These are phyloP conservation scores for Lumnitzera littorea DNA, from an alignment of 345 rosid genomes.

Conservation along the genomic window DNA sequence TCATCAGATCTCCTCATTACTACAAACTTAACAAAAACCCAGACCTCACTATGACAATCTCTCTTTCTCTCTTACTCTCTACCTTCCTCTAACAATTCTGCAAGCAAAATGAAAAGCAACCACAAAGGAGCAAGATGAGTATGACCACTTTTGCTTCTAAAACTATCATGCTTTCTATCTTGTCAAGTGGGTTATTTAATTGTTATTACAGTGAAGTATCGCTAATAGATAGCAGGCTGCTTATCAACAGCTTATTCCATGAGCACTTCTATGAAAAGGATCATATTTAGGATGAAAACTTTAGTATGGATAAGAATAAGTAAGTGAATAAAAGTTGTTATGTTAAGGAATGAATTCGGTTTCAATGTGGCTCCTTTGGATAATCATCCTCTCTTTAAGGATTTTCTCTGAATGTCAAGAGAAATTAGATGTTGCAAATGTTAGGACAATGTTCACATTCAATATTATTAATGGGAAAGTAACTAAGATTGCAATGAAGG, in stretches of 20 bases:
- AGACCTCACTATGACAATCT: too few species aligned
- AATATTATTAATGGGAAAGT: constrained; percentile 50
- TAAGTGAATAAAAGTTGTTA: too few species aligned
- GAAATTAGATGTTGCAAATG: constrained; percentile 27
- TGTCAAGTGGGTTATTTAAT: not conserved
- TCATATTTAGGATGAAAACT: too few species aligned
- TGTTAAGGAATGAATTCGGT: constrained; percentile 7
- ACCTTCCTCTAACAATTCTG: too few species aligned
- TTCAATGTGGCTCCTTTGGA: constrained; percentile 20
- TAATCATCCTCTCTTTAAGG: constrained; percentile 25
- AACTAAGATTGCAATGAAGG: constrained; percentile 55
- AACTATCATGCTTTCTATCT: not conserved
- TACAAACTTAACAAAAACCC: too few species aligned
- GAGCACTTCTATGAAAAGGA: too few species aligned
- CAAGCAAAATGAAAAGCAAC: not conserved
- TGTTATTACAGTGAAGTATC: too few species aligned
- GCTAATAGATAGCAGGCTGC: too few species aligned
- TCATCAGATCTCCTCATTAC: too few species aligned
- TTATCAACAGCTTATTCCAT: too few species aligned
- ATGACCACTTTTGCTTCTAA: constrained; percentile 4
- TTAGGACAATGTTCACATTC: constrained; percentile 58
- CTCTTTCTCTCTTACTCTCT: too few species aligned
- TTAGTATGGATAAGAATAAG: too few species aligned
- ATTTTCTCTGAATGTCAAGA: constrained; percentile 31
- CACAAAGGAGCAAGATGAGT: not conserved